Evolutionary conservation across 1,284 basidiomycete species (phyloP).

Genomic region (Sanghuangporus sanghuang): DNA sequence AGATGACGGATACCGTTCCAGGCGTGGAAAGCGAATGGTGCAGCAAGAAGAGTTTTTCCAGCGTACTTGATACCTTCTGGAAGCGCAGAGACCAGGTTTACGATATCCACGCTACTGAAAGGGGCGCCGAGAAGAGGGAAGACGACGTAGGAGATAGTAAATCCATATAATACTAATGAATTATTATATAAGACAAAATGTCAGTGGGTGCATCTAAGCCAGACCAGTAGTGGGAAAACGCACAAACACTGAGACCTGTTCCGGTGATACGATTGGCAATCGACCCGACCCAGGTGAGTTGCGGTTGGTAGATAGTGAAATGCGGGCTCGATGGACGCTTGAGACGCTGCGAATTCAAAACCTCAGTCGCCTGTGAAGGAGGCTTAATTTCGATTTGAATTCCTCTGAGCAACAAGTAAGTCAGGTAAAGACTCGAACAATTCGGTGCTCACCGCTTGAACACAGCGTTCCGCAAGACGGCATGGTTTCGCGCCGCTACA

Average conservation of each 20-base stretch:
- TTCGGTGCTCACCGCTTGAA: constrained; percentile 41
- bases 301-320: constrained; percentile 95
- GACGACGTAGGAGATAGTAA: constrained; percentile 83
- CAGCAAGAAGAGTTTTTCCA: constrained; percentile 73
- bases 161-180: constrained; percentile 77
- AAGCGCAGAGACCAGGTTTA: constrained; percentile 65
- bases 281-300: constrained; percentile 85
- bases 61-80: constrained; percentile 72
- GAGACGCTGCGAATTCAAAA: constrained; percentile 85
- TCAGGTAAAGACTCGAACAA: not conserved
- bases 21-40: constrained; percentile 87
- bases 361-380: constrained; percentile 51
- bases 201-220: not conserved
- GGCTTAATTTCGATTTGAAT: constrained; percentile 64
- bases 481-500: constrained; percentile 38
- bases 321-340: constrained; percentile 87
- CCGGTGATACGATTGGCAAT: constrained; percentile 88
- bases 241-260: constrained; percentile 69
- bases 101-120: constrained; percentile 74
- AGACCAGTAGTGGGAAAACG: constrained; percentile 29
- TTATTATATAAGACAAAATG: not conserved
- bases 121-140: constrained; percentile 61
- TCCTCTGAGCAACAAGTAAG: constrained; percentile 29
- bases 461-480: constrained; percentile 36
- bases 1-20: constrained; percentile 92